Conservation (phyloP, 495 filamentous ascomycete species). For the Penicillium odoratum region DNA sequence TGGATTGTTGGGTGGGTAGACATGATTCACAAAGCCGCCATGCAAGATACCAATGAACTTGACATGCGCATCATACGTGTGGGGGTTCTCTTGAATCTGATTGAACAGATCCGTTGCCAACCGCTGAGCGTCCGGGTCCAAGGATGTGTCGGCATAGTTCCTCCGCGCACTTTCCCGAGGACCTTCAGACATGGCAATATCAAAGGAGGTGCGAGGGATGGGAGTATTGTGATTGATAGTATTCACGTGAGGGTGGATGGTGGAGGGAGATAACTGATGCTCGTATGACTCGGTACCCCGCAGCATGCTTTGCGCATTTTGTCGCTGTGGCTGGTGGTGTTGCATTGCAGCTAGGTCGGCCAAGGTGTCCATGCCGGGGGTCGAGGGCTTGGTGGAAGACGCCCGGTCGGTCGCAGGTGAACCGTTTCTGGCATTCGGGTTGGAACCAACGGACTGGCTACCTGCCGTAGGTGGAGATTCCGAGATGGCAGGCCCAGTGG, state of each 20-base stretch:
- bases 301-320: constrained; percentile 41
- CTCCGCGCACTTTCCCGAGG: constrained; percentile 49
- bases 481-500: constrained; percentile 24
- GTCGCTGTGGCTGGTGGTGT: constrained; percentile 56
- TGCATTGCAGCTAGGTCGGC: constrained; percentile 69
- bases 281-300: constrained; percentile 50
- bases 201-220: constrained; percentile 53
- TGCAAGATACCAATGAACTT: constrained; percentile 65
- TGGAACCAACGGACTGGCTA: constrained; percentile 29
- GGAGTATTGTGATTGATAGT: constrained; percentile 53
- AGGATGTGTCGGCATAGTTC: constrained; percentile 49
- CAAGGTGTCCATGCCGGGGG: constrained; percentile 64
- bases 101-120: constrained; percentile 53
- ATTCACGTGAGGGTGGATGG: constrained; percentile 48
- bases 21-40: constrained; percentile 59
- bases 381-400: constrained; percentile 50
- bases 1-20: constrained; percentile 49
- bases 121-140: constrained; percentile 55
- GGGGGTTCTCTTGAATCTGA: constrained; percentile 59
- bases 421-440: constrained; percentile 32
- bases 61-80: constrained; percentile 64
- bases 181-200: constrained; percentile 58
- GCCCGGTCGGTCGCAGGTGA: constrained; percentile 34
- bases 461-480: constrained; percentile 36
- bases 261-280: constrained; percentile 50